These are phyloP conservation scores for Elsinoe arachidis DNA, from an alignment of 2,329 filamentous ascomycete species.

Conservation along the genomic window DNA sequence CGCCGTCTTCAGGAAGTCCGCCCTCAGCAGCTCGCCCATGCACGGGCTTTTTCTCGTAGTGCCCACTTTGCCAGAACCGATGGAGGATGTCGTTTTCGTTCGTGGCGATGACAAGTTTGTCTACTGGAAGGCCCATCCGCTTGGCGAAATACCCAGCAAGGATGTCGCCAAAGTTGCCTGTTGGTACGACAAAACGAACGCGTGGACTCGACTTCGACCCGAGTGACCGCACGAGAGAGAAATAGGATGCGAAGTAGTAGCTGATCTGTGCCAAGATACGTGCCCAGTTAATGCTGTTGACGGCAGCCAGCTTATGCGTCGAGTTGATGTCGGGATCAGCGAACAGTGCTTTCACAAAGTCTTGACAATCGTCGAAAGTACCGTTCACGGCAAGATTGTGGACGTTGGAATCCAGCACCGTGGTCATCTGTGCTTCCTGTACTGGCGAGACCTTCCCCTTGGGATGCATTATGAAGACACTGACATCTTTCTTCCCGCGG, in stretches of 20 bases:
- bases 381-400: constrained; percentile 85
- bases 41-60: constrained; percentile 76
- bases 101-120: constrained; percentile 85
- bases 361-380: constrained; percentile 95
- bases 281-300: constrained; percentile 96
- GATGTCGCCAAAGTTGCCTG: constrained; percentile 95
- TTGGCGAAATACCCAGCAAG: constrained; percentile 88
- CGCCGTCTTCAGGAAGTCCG: constrained; percentile 47
- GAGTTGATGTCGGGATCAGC: constrained; percentile 76
- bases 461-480: constrained; percentile 88
- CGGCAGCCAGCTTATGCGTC: constrained; percentile 75
- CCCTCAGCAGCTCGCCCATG: constrained; percentile 49
- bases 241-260: constrained; percentile 96
- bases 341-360: constrained; percentile 91
- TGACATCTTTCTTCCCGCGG: constrained; percentile 91
- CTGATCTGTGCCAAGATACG: constrained; percentile 93
- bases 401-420: constrained; percentile 79
- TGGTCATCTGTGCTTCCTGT: constrained; percentile 96
- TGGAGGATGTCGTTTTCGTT: constrained; percentile 98
- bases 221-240: constrained; percentile 57
- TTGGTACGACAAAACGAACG: constrained; percentile 81
- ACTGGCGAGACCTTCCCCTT: constrained; percentile 85
- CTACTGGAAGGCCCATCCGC: constrained; percentile 76
- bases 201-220: constrained; percentile 48
- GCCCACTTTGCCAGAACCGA: constrained; percentile 84